These are phyloP conservation scores for Candida endomychidarum DNA, from an alignment of 805 yeast genomes.

Conservation along the genomic window DNA sequence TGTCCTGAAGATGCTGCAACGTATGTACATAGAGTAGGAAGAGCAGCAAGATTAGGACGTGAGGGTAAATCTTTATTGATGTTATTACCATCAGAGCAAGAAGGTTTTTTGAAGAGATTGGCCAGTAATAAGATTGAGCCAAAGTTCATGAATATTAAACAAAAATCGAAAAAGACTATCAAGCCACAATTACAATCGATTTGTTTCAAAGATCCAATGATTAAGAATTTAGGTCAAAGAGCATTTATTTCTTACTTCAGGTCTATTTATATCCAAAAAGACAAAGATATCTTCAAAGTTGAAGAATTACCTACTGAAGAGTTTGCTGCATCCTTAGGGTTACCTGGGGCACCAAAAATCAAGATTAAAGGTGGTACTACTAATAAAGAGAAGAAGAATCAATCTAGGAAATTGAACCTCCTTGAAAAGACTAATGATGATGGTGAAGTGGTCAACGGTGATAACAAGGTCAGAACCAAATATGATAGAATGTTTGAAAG, in stretches of 20 bases:
- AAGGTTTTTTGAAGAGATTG: conserved; percentile 66
- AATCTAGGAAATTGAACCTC: conserved; percentile 65
- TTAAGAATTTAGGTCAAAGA: conserved; percentile 92
- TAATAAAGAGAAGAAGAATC: conserved; percentile 74
- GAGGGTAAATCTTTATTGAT: conserved; percentile 79
- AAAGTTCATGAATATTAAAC: conserved; percentile 71
- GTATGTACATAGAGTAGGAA: conserved; percentile 87
- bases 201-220: conserved; percentile 86
- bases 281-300: conserved; percentile 79
- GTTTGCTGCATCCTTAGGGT: conserved; percentile 83
- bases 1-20: conserved; percentile 91
- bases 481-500: conserved; percentile 96
- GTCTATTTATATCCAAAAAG: conserved; percentile 82
- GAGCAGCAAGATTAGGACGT: conserved; percentile 86
- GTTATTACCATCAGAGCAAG: conserved; percentile 82
- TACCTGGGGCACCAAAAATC: conserved; percentile 95
- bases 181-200: conserved; percentile 83
- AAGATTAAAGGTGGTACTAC: conserved; percentile 59
- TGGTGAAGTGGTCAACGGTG: conserved; percentile 54
- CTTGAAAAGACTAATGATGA: conserved; percentile 53
- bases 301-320: conserved; percentile 77
- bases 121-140: conserved; percentile 65
- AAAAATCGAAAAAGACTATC: conserved; percentile 69
- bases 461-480: conserved; percentile 67
- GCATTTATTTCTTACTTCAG: conserved; percentile 91